These are phyloP conservation scores for Gossypium lobatum DNA, from an alignment of 441 rosid species.

Conservation along the genomic window DNA sequence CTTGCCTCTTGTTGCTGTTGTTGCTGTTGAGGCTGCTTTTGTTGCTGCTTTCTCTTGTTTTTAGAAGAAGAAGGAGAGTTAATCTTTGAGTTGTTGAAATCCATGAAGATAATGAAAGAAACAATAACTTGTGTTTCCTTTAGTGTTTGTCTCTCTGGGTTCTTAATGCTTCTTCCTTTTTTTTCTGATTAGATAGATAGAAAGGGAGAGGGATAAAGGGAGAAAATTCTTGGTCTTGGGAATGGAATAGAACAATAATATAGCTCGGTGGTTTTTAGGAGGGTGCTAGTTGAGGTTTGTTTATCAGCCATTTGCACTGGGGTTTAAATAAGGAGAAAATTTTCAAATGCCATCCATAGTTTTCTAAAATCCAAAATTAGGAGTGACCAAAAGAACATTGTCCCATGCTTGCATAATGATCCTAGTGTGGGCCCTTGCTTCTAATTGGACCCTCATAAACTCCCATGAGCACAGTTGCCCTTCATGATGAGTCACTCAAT, in stretches of 20 bases:
- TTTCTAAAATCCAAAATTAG: not conserved
- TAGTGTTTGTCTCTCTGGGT: not conserved
- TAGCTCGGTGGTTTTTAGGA: not conserved
- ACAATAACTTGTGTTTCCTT: not conserved
- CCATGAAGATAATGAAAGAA: constrained; percentile 21
- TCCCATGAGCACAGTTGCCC: constrained; percentile 10
- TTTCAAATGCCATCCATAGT: not conserved
- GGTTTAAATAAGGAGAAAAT: constrained; percentile 20
- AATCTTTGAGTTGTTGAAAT: constrained; percentile 23
- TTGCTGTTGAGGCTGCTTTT: constrained; percentile 16
- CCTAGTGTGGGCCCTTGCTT: constrained; percentile 3
- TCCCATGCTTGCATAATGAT: constrained; percentile 14
- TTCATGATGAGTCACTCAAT: constrained; percentile 2
- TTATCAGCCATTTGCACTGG: constrained; percentile 13
- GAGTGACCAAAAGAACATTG: not conserved
- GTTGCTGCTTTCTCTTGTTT: constrained; percentile 44
- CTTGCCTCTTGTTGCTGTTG: constrained; percentile 33
- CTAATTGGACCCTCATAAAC: not conserved
- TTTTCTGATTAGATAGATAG: not conserved
- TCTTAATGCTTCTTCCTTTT: not conserved
- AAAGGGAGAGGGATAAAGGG: not conserved
- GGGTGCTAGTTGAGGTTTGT: not conserved
- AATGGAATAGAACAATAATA: not conserved
- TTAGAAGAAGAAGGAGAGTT: constrained; percentile 42
- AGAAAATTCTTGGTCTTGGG: not conserved